Evolutionary conservation across 345 rosid genomes (phyloP).

Genomic region (Salix udensis): DNA sequence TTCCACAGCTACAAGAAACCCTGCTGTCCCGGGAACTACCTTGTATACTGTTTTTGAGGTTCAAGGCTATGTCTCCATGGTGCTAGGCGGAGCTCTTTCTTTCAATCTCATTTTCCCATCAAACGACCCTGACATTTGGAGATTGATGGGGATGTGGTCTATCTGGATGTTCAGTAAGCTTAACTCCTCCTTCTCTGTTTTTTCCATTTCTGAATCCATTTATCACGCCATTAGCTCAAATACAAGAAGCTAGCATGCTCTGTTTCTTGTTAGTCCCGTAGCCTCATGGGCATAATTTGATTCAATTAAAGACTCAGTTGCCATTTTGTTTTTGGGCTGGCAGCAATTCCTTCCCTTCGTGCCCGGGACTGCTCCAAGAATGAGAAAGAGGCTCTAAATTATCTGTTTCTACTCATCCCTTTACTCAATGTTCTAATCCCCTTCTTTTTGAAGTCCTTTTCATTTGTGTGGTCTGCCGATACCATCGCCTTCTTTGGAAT

Average conservation of each 20-base stretch:
- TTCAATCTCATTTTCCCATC: constrained; percentile 88
- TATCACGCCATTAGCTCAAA: background rate
- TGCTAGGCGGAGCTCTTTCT: constrained; percentile 77
- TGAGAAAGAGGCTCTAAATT: constrained; percentile 93
- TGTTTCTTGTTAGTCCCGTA: no score
- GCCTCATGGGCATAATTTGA: no score
- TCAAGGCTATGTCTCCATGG: constrained; percentile 75
- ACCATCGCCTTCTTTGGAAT: constrained; percentile 70
- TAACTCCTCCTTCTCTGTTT: background rate
- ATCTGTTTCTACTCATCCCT: constrained; percentile 78
- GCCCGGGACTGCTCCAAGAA: constrained; percentile 88
- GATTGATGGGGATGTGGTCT: constrained; percentile 99
- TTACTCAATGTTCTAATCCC: constrained; percentile 78
- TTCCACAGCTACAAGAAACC: constrained; percentile 80
- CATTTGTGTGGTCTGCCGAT: constrained; percentile 94
- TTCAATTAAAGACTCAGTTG: no score
- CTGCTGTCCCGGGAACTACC: constrained; percentile 81
- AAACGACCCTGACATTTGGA: constrained; percentile 85
- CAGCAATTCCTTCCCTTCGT: constrained; percentile 93
- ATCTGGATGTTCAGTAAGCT: constrained; percentile 98
- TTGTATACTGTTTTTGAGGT: constrained; percentile 87
- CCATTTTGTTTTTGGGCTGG: constrained; percentile 1
- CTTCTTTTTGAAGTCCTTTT: constrained; percentile 84
- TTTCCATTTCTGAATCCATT: background rate
- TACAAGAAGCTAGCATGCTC: no score